phyloP scores from a whole-genome alignment of 345 rosid species.

The Citropsis articulata region DNA sequence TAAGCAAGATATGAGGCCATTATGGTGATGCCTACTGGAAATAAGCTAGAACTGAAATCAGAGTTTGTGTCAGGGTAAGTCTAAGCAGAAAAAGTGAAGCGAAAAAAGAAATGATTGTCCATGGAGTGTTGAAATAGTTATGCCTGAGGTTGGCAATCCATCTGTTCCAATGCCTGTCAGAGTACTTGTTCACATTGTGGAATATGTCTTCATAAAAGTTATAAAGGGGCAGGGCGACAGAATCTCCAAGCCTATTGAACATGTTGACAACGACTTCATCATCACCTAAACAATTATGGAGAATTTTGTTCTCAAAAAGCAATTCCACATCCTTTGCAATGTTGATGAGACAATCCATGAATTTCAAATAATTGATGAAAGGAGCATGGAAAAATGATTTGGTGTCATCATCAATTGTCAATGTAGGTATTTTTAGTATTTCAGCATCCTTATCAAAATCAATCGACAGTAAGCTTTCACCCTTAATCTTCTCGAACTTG shows the following conservation, averaged over 20 bases:
- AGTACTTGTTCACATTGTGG: background rate
- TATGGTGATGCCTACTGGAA: background rate
- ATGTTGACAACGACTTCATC: conserved; percentile 13
- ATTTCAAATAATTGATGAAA: conserved; percentile 3
- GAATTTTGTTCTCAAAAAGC: conserved; percentile 9
- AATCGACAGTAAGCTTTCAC: background rate
- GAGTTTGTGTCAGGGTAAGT: background rate
- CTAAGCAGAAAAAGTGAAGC: conserved; percentile 13
- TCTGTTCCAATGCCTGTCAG: background rate
- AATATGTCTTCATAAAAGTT: background rate
- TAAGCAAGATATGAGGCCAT: too few relatives aligned
- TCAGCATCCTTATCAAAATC: background rate
- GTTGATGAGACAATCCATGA: conserved; percentile 16
- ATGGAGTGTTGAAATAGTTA: conserved; percentile 19
- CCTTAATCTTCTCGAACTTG: background rate
- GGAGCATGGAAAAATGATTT: background rate
- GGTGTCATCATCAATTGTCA: background rate
- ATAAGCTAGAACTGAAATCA: background rate
- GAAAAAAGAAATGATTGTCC: conserved; percentile 18
- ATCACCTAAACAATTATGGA: conserved; percentile 14
- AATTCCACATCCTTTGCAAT: background rate
- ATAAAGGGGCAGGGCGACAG: background rate
- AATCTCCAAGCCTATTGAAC: conserved; percentile 11
- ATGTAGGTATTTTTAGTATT: conserved; percentile 4
- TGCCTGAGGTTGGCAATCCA: conserved; percentile 14